phyloP scores from a whole-genome alignment of 1,284 basidiomycete genomes.

The Hemileia vastatrix region DNA sequence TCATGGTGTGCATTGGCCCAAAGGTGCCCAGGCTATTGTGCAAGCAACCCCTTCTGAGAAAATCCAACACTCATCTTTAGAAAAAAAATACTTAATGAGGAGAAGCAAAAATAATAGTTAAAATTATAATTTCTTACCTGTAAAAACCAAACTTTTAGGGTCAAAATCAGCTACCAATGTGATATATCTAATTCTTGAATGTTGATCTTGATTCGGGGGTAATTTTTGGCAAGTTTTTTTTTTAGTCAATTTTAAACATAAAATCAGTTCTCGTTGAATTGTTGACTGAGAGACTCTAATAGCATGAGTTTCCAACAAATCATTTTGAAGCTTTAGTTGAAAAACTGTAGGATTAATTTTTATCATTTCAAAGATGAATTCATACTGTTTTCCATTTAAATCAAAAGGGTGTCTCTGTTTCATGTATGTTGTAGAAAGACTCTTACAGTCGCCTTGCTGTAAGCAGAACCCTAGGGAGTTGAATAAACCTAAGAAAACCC shows the following conservation, averaged over 20 bases:
- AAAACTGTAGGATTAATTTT: not conserved
- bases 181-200: not conserved
- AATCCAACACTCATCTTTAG: constrained; percentile 3
- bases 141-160: too few species aligned
- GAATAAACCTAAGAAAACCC: too few species aligned
- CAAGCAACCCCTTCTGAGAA: not conserved
- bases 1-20: not conserved
- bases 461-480: too few species aligned
- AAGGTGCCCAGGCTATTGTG: not conserved
- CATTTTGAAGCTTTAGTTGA: not conserved
- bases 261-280: not conserved
- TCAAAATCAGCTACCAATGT: too few species aligned
- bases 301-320: not conserved
- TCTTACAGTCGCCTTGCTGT: too few species aligned
- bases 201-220: not conserved
- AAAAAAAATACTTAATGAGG: too few species aligned
- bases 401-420: not conserved
- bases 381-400: not conserved
- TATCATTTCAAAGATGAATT: not conserved
- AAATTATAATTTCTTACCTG: too few species aligned
- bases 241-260: not conserved
- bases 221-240: not conserved
- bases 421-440: too few species aligned
- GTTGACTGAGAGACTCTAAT: not conserved
- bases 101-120: too few species aligned